Evolutionary conservation across 2,329 filamentous ascomycete genomes (phyloP).

Genomic region (Colletotrichum magnum): DNA sequence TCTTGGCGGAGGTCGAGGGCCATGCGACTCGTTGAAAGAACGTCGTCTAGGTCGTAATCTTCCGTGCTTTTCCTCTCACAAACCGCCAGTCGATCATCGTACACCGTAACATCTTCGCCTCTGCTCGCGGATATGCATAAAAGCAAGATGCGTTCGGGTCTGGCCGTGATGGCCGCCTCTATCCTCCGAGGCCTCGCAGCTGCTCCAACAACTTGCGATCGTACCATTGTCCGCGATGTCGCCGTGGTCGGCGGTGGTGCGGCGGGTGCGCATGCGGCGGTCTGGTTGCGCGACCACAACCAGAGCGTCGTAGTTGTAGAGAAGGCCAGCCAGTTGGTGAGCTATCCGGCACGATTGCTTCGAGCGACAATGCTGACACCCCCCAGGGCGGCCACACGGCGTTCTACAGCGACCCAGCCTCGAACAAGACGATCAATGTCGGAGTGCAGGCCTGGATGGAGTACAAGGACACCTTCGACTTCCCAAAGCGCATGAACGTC

Average conservation of each 20-base stretch:
- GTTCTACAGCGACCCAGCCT: slow-evolving; percentile 47
- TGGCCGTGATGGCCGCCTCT: not conserved
- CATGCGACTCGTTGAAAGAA: not conserved
- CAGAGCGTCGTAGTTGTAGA: slow-evolving; percentile 58
- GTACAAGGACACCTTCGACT: slow-evolving; percentile 51
- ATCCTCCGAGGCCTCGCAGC: slow-evolving; percentile 1
- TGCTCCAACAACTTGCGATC: not conserved
- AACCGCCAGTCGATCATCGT: not conserved
- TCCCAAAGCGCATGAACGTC: slow-evolving; percentile 50
- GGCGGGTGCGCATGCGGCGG: slow-evolving; percentile 56
- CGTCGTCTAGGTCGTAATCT: slow-evolving; percentile 5
- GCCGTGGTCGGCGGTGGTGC: slow-evolving; percentile 58
- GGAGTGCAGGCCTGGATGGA: slow-evolving; percentile 46
- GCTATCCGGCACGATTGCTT: not conserved
- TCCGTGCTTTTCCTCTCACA: not conserved
- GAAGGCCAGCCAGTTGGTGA: slow-evolving; percentile 49
- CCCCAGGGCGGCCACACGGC: slow-evolving; percentile 51
- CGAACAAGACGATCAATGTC: slow-evolving; percentile 42
- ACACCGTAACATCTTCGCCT: not conserved
- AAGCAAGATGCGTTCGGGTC: slow-evolving; percentile 5
- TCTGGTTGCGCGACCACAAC: slow-evolving; percentile 53
- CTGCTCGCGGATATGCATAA: slow-evolving; percentile 8
- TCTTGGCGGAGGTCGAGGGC: not conserved
- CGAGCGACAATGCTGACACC: not conserved
- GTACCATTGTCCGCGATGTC: slow-evolving; percentile 43